Conservation (phyloP, 225 moss, liverwort and hornwort species). For the Sphagnum tenellum region DNA sequence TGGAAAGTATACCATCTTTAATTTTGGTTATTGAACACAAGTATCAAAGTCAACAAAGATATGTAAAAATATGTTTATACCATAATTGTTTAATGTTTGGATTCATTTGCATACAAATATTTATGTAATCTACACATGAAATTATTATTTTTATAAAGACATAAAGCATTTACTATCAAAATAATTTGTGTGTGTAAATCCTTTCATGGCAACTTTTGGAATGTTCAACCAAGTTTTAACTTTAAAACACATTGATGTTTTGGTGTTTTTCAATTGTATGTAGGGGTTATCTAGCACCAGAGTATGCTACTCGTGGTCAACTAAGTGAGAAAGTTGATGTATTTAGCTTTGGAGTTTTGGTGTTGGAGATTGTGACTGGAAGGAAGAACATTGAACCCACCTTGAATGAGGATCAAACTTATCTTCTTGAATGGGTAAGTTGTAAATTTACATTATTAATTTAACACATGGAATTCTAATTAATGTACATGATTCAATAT, state of each 20-base stretch:
- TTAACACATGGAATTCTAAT: not conserved
- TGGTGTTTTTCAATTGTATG: not conserved
- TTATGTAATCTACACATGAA: not conserved
- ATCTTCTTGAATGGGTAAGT: slow-evolving; percentile 13
- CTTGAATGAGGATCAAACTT: slow-evolving; percentile 1
- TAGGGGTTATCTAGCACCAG: slow-evolving; percentile 6
- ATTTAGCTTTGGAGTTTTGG: slow-evolving; percentile 12
- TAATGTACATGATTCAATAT: not conserved
- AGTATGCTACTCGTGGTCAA: slow-evolving; percentile 4
- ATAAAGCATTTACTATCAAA: not conserved
- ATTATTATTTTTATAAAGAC: not conserved
- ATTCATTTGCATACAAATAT: not conserved
- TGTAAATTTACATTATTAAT: not conserved
- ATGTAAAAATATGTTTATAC: not conserved
- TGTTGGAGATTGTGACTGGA: slow-evolving; percentile 15
- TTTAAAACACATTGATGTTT: not conserved
- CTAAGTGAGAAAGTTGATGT: slow-evolving; percentile 12
- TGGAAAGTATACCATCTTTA: not conserved
- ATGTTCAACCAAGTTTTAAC: not conserved
- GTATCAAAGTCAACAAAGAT: not conserved
- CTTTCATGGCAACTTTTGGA: not conserved
- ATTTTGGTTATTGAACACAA: too few species aligned
- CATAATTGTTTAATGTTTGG: not conserved
- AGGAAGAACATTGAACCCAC: slow-evolving; percentile 8
- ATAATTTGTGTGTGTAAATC: too few species aligned